Evolutionary conservation across 176 grass and related monocot genomes (phyloP).

Genomic region (Lolium rigidum): DNA sequence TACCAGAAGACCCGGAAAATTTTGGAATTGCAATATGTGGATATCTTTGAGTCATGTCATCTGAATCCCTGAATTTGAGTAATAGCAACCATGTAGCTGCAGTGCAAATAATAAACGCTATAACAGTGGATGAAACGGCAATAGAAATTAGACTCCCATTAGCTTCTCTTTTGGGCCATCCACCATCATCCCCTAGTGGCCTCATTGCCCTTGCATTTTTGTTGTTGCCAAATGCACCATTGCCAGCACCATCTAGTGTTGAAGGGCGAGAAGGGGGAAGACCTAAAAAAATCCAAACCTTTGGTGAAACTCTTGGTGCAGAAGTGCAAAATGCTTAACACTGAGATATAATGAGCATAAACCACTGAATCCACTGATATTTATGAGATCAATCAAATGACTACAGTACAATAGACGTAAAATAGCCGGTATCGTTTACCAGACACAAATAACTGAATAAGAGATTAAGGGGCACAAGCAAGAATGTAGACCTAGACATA

Average conservation of each 20-base stretch:
- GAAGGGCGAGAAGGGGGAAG: constrained; percentile 92
- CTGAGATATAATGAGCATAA: constrained; percentile 22
- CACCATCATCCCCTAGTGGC: constrained; percentile 81
- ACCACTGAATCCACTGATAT: constrained; percentile 1
- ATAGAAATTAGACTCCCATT: constrained; percentile 77
- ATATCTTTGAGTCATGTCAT: constrained; percentile 54
- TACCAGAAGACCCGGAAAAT: no score
- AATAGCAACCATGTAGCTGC: constrained; percentile 69
- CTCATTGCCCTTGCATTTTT: constrained; percentile 80
- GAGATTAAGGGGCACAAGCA: constrained; percentile 12
- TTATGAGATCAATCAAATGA: constrained; percentile 32
- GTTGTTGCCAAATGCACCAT: constrained; percentile 60
- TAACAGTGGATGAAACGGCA: constrained; percentile 67
- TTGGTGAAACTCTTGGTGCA: constrained; percentile 28
- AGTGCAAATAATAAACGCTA: constrained; percentile 74
- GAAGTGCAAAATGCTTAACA: constrained; percentile 16
- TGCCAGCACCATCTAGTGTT: constrained; percentile 47
- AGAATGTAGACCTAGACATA: constrained; percentile 79
- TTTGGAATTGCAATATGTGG: constrained; percentile 53
- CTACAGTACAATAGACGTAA: constrained; percentile 26
- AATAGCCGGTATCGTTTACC: no score
- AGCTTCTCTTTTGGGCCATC: constrained; percentile 54
- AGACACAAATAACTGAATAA: constrained; percentile 38
- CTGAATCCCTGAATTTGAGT: constrained; percentile 55
- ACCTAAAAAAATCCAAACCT: constrained; percentile 61